Evolutionary conservation across 2,329 filamentous ascomycete genomes (phyloP).

Genomic region (Penicillium olsonii): DNA sequence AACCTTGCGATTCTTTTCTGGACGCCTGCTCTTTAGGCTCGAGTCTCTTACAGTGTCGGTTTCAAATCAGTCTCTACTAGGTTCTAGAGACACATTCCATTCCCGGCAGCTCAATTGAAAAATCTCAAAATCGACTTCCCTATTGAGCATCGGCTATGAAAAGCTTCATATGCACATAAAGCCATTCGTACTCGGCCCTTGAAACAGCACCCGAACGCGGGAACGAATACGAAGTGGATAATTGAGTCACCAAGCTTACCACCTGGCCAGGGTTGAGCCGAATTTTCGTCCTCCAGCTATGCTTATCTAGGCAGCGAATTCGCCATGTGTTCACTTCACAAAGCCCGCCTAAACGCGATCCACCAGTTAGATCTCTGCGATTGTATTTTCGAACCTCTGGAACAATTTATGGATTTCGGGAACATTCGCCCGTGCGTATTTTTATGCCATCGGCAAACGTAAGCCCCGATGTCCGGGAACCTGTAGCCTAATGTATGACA

Average conservation of each 20-base stretch:
- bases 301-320: not conserved
- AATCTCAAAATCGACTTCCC: too few species aligned
- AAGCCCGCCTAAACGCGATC: not conserved
- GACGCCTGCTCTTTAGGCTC: not conserved
- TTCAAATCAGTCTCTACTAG: too few species aligned
- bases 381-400: not conserved
- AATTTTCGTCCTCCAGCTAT: not conserved
- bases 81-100: too few species aligned
- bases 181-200: too few species aligned
- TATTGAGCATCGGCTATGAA: too few species aligned
- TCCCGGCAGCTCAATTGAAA: too few species aligned
- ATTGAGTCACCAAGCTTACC: slow-evolving; percentile 1
- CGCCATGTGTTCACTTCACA: not conserved
- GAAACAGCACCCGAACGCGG: not conserved
- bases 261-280: not conserved
- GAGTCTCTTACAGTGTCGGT: too few species aligned
- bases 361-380: not conserved
- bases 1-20: not conserved
- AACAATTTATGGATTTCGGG: not conserved
- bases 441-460: slow-evolving; percentile 1
- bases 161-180: too few species aligned
- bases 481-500: not conserved
- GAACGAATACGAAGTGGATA: slow-evolving; percentile 4
- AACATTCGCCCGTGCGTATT: slow-evolving; percentile 4
- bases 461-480: not conserved